A percentile compares a stretch with the other conserved stretches of the same genome.
phyloP scores from a whole-genome alignment of 441 rosid genomes.

The Corymbia citriodora region DNA sequence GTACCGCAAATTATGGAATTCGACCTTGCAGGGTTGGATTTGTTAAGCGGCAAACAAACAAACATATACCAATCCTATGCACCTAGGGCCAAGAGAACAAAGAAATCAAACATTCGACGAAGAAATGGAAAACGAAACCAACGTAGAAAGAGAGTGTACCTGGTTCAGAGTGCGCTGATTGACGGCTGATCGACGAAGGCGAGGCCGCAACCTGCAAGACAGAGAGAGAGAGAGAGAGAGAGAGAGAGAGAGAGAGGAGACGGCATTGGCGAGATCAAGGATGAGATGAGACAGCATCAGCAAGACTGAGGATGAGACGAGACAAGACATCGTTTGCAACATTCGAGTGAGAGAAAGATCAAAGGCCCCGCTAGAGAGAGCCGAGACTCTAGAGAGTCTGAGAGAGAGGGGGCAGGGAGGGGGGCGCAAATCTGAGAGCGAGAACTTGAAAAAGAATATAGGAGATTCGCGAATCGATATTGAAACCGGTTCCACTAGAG shows the following conservation, averaged over 20 bases:
- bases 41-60: not conserved
- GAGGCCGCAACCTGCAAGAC: not conserved
- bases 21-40: not conserved
- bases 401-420: not conserved
- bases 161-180: not conserved
- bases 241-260: not conserved
- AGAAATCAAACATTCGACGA: not conserved
- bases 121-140: not conserved
- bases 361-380: not conserved
- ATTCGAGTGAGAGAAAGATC: not conserved
- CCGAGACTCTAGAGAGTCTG: not conserved
- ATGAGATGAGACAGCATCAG: not conserved
- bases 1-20: not conserved
- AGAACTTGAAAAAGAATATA: not conserved
- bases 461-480: not conserved
- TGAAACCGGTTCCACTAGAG: not conserved
- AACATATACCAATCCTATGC: not conserved
- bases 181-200: not conserved
- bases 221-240: not conserved
- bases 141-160: not conserved
- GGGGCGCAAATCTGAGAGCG: not conserved
- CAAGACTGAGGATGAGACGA: not conserved
- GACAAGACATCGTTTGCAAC: not conserved
- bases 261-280: fast-evolving
- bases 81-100: not conserved